Base-by-base conservation (phyloP, 495 filamentous ascomycete species). In the Aspergillus mulundensis region DNA sequence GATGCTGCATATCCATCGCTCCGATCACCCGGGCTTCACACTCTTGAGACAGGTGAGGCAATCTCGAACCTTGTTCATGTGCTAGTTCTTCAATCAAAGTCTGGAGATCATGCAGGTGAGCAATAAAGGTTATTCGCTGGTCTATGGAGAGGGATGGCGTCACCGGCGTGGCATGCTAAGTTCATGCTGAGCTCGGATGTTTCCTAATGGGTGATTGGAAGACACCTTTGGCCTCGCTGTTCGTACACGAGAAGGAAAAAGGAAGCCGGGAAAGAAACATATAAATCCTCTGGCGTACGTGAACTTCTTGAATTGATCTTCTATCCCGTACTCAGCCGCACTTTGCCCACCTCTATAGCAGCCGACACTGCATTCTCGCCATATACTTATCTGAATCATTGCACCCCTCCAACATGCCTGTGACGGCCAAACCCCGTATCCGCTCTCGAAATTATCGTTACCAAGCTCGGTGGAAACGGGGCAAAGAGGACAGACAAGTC, bases 391-490 rank as follows among this genome's bases (percentile, higher is more conserved):
- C 23, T 18, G 5, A 19, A 5, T 48, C 44, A 42, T 14, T 41
- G 28, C 32, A 49, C 20, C 32, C 18, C 7, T 14, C 41, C 34
- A 43, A 36, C 3, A 49, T 56, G 53, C 43, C 42, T n/a, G 53
- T 49, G 21, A 44, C 55, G 8, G 12, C 28, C 5, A 50, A 23
- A n/a, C 19, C 58, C 53, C 38, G 49, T 7, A 40, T 32, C 43
- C 62, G 42, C 53, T 60, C 56, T 34, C 53, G 53, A 7, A 12
- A 47, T 19, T 14, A 48, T 8, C 44, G 23, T 21, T 49, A 49
- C 15, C 10, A 21, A 18, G 15, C 24, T 42, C 44, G 45, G 42
- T 56, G 53, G 53, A 36, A n/a, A 20, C 41, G 21, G 44, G 24
- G 7, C 44, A 49, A 49, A 32, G 41, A 56, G 16, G 44, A 43